phyloP scores from a whole-genome alignment of 805 yeast species.

The Candida coquimbonensis region DNA sequence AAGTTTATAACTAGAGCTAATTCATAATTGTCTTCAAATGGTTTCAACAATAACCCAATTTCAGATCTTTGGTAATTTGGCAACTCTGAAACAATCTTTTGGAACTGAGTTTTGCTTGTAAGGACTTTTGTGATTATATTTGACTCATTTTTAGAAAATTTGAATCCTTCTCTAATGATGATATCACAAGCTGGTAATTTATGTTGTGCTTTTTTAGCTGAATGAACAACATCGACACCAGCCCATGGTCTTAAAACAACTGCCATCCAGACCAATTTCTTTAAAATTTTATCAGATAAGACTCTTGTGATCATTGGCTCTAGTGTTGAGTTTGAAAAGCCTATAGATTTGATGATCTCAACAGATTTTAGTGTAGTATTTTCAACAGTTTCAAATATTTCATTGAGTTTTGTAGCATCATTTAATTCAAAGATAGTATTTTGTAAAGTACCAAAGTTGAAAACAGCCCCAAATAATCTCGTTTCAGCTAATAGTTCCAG shows the following conservation, averaged over 20 bases:
- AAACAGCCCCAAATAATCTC: constrained; percentile 50
- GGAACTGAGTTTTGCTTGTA: constrained; percentile 24
- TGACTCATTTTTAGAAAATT: constrained; percentile 51
- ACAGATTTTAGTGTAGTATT: constrained; percentile 22
- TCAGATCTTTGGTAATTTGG: constrained; percentile 41
- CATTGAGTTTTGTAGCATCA: constrained; percentile 5
- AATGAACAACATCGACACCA: constrained; percentile 29
- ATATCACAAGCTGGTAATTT: constrained; percentile 35
- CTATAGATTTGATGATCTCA: constrained; percentile 3
- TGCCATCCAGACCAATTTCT: constrained; percentile 32
- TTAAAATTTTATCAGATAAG: constrained; percentile 3
- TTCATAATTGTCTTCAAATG: constrained; percentile 46
- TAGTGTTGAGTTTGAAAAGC: neutral
- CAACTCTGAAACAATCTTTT: constrained; percentile 22
- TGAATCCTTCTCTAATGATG: constrained; percentile 63
- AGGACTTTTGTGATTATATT: constrained; percentile 43
- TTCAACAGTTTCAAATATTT: constrained; percentile 7
- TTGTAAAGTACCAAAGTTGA: constrained; percentile 30
- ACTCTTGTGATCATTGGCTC: neutral
- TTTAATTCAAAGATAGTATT: constrained; percentile 18
- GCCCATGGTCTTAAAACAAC: constrained; percentile 46
- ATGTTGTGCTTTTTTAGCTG: constrained; percentile 30
- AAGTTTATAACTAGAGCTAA: constrained; percentile 29
- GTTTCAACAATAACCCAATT: constrained; percentile 52
- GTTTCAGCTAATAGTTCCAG: constrained; percentile 49